Evolutionary conservation across 805 yeast species (phyloP), one percentile per base, ranked within the genome.

Genomic region (Cyberlindnera maritima): DNA sequence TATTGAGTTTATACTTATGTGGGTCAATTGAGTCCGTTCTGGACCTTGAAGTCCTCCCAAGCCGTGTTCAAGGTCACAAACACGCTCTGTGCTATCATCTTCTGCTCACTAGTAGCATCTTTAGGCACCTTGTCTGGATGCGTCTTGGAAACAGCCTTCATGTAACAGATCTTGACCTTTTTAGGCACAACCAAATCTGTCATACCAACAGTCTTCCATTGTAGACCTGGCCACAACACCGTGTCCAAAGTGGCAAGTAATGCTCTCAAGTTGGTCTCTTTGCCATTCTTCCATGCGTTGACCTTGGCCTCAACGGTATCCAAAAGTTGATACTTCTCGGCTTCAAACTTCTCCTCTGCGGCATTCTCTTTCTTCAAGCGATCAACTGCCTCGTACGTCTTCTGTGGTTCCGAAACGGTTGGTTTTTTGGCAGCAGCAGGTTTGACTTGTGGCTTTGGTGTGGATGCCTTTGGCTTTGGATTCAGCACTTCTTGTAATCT

Each of bases 121-220:
- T 67, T 61, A 7, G 80, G 71, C 20, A 91, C 69, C 64, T 94
- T 94, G 65, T 94, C 99, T 0, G 92, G 81, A 64, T 91, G 94
- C 2, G 96, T 95, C 42, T 81, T 77, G 0, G 97, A 83, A 55
- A 94, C 88, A 4, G 97, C 89, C 65, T 85, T 88, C 90, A 94
- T 82, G 36, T 94, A 94, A 17, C 74, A 72, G 32, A 92, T 70
- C 63, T 92, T 92, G 33, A 90, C 97, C 63, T 87, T 90, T 57
- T 90, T 91, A 17, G 96, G 92, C 53, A 91, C 70, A 49, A 94
- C 94, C 49, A 94, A 70, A 47, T 92, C 97, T 4, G 83, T 74
- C 60, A 85, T 65, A 1, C 81, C 64, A 5, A 90, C 83, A 15
- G 76, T 71, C 52, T 76, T 76, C 95, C 94, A 87, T 34, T 77